Conservation (phyloP, 768 basidiomycete genomes). For the Agrocybe praecox region DNA sequence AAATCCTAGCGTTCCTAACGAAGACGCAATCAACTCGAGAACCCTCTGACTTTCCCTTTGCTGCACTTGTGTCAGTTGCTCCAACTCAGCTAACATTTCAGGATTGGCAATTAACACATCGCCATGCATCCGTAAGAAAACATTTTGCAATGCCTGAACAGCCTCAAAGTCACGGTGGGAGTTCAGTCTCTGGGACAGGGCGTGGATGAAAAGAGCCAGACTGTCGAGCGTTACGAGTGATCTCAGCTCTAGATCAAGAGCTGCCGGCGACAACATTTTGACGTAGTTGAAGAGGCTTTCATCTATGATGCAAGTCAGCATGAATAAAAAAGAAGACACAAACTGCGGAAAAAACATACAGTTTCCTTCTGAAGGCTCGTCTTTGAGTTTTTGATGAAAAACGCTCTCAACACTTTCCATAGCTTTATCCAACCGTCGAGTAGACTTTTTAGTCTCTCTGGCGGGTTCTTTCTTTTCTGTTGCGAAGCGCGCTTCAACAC, state of each 20-base stretch:
- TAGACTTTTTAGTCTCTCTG: conserved; percentile 41
- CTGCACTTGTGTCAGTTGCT: conserved; percentile 66
- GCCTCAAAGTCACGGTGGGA: conserved; percentile 94
- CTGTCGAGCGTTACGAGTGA: conserved; percentile 68
- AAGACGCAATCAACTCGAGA: conserved; percentile 71
- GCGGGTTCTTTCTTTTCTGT: conserved; percentile 41
- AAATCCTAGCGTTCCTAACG: conserved; percentile 76
- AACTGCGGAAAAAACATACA: conserved; percentile 54
- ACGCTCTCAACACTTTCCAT: conserved; percentile 60
- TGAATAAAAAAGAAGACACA: not conserved
- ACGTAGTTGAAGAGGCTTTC: conserved; percentile 82
- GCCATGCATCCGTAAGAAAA: conserved; percentile 84
- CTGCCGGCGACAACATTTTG: conserved; percentile 88
- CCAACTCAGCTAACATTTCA: conserved; percentile 62
- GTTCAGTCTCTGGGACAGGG: conserved; percentile 69
- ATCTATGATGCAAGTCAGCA: conserved; percentile 44
- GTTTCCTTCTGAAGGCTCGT: conserved; percentile 56
- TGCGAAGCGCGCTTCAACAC: conserved; percentile 83
- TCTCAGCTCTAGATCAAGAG: conserved; percentile 89
- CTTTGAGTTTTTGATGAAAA: conserved; percentile 66
- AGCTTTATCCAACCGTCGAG: conserved; percentile 55
- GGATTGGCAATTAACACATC: conserved; percentile 74
- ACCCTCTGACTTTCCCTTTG: conserved; percentile 77
- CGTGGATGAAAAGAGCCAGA: conserved; percentile 69
- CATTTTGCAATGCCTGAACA: conserved; percentile 83